phyloP scores from a whole-genome alignment of 1,284 basidiomycete species.

The Papiliotrema laurentii region DNA sequence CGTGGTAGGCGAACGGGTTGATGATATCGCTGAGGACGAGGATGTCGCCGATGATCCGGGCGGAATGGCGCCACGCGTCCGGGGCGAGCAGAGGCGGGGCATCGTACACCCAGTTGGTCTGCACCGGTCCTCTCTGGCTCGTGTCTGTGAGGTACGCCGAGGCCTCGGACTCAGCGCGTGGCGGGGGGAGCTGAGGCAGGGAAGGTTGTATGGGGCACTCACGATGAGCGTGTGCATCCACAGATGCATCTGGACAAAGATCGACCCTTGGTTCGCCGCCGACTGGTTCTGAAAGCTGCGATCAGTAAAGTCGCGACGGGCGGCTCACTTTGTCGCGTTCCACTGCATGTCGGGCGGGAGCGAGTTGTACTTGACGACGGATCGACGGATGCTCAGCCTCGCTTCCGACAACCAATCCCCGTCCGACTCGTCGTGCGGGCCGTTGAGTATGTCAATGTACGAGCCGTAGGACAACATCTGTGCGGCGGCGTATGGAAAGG shows the following conservation, averaged over 20 bases:
- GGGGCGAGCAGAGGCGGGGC: too few species aligned
- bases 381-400: slow-evolving; percentile 5
- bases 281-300: slow-evolving; percentile 19
- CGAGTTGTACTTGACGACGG: slow-evolving; percentile 21
- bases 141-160: slow-evolving; percentile 9
- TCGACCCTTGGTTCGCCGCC: slow-evolving; percentile 8
- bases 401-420: not conserved
- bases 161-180: slow-evolving; percentile 2
- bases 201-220: too few species aligned
- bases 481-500: slow-evolving; percentile 21
- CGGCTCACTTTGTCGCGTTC: slow-evolving; percentile 24
- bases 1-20: slow-evolving; percentile 15
- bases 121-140: not conserved
- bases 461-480: slow-evolving; percentile 22
- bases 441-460: slow-evolving; percentile 24
- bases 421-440: not conserved
- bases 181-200: not conserved
- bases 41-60: slow-evolving; percentile 24
- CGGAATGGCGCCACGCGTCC: slow-evolving; percentile 22
- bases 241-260: slow-evolving; percentile 22
- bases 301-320: not conserved
- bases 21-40: slow-evolving; percentile 23
- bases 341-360: slow-evolving; percentile 28
- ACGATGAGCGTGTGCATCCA: slow-evolving; percentile 28
- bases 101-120: slow-evolving; percentile 1